phyloP scores from a whole-genome alignment of 768 basidiomycete genomes.

The Sistotremastrum suecicum region DNA sequence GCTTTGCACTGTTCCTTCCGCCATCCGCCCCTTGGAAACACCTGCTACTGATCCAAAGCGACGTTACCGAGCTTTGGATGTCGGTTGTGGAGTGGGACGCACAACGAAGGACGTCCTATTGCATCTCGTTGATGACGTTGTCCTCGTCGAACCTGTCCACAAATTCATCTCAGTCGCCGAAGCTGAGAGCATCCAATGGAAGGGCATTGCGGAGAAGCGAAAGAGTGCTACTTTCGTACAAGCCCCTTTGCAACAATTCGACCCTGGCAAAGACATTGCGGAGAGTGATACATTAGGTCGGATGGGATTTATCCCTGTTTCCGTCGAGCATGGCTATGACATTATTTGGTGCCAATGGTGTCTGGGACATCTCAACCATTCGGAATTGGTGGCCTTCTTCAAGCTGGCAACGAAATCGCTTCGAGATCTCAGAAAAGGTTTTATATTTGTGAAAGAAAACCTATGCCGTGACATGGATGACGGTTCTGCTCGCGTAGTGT shows the following conservation, averaged over 20 bases:
- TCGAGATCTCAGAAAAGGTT: slow-evolving; percentile 15
- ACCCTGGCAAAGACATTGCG: slow-evolving; percentile 38
- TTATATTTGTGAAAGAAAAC: slow-evolving; percentile 87
- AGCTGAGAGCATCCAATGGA: slow-evolving; percentile 35
- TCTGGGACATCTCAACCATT: slow-evolving; percentile 70
- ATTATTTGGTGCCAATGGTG: slow-evolving; percentile 98
- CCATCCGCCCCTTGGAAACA: slow-evolving; percentile 37
- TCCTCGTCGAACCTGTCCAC: slow-evolving; percentile 79
- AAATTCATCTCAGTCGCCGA: slow-evolving; percentile 56
- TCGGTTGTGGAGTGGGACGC: slow-evolving; percentile 88
- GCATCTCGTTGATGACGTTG: slow-evolving; percentile 77
- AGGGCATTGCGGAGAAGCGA: slow-evolving; percentile 42
- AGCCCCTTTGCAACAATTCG: slow-evolving; percentile 67
- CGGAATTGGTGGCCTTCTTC: slow-evolving; percentile 68
- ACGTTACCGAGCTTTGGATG: slow-evolving; percentile 70
- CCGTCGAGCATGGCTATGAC: slow-evolving; percentile 49
- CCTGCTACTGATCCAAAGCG: slow-evolving; percentile 14
- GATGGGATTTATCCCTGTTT: slow-evolving; percentile 42
- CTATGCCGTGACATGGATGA: slow-evolving; percentile 47
- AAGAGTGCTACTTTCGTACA: slow-evolving; percentile 73
- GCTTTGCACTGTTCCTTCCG: slow-evolving; percentile 63
- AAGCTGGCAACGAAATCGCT: slow-evolving; percentile 46
- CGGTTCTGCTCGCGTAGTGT: slow-evolving; percentile 37
- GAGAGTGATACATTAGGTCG: slow-evolving; percentile 37
- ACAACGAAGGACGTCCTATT: slow-evolving; percentile 82